Evolutionary conservation across 257 asterid species (phyloP), one percentile per base, ranked within the genome.

Genomic region (Gentiana dahurica): DNA sequence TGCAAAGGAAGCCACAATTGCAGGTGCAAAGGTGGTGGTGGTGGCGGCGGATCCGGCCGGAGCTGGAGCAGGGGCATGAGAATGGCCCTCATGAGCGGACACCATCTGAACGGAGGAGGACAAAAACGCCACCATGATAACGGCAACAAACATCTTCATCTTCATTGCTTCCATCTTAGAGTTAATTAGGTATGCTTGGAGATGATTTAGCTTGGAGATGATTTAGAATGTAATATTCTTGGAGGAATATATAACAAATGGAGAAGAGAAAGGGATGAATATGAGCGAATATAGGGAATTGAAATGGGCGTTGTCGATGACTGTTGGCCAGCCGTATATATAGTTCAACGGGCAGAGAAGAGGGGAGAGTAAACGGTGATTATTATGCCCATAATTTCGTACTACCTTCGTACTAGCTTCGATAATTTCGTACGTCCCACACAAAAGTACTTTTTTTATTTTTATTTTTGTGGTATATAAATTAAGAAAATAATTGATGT

Each of bases 91-190:
- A 1, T 3, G 15, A 3, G 79, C 79, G 5, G 66, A 56, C 65
- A 55, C 76, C n/a, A 63, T 67, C 38, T 69, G 78, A 32, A 70
- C 67, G 46, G 70, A 55, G 46, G 70, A 55, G 5, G 77, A 58
- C 50, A 66, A 35, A 0, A 70, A 66, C 38, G 73, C 48, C 63
- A 71, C 2, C 63, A 79, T 69, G 33, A 75, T 56, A 66, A 74
- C 50, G 2, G 61, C 49, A 0, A 68, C 76, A 6, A 69, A 60
- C 49, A 75, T 7, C 59, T 76, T 79, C 73, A 74, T 75, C 71
- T 74, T 73, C 82, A 68, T 58, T 34, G 82, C 81, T 51, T 68
- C 85, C 86, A 79, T 81, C 59, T 45, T 4, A 24, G 1, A 24
- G 1, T 68, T 4, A 39, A 39, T 39, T 7, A 24, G 24, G 24